Conservation (phyloP, 192 early-diverging fungal genomes). For the Podila verticillata region DNA sequence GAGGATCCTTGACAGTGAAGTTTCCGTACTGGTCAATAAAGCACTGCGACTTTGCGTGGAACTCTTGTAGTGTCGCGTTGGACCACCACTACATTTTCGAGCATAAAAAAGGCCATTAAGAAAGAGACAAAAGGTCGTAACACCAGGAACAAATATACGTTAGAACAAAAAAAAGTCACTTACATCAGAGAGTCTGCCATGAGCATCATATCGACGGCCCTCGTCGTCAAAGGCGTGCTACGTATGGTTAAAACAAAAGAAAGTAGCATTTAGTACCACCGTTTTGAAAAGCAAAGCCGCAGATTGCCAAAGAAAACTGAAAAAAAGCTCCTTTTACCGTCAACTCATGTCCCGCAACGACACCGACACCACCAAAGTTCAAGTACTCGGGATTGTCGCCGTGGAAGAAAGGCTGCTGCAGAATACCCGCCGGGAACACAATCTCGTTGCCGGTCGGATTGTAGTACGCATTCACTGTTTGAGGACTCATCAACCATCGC, state of each 20-base stretch:
- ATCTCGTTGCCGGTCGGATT: conserved; percentile 62
- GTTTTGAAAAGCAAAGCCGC: not conserved
- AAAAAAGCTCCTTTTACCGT: conserved; percentile 47
- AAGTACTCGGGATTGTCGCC: conserved; percentile 61
- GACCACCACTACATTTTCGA: conserved; percentile 74
- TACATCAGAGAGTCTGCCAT: conserved; percentile 58
- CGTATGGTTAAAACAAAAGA: not conserved
- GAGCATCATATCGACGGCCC: conserved; percentile 65
- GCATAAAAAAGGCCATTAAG: not conserved
- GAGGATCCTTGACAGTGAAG: conserved; percentile 54
- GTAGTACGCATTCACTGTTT: conserved; percentile 70
- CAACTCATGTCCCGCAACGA: conserved; percentile 82
- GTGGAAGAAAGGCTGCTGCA: conserved; percentile 74
- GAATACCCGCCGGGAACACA: conserved; percentile 65
- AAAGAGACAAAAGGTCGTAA: not conserved
- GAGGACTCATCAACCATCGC: conserved; percentile 64
- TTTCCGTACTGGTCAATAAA: conserved; percentile 73
- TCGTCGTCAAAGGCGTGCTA: conserved; percentile 75
- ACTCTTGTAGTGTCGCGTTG: conserved; percentile 63
- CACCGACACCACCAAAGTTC: conserved; percentile 76
- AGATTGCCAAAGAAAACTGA: not conserved
- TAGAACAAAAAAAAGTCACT: conserved; percentile 2
- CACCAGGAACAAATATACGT: not conserved
- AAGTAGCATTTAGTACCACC: not conserved
- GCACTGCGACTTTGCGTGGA: conserved; percentile 64